These are phyloP conservation scores for Andrographis paniculata DNA, from an alignment of 305 asterid genomes.

Conservation along the genomic window DNA sequence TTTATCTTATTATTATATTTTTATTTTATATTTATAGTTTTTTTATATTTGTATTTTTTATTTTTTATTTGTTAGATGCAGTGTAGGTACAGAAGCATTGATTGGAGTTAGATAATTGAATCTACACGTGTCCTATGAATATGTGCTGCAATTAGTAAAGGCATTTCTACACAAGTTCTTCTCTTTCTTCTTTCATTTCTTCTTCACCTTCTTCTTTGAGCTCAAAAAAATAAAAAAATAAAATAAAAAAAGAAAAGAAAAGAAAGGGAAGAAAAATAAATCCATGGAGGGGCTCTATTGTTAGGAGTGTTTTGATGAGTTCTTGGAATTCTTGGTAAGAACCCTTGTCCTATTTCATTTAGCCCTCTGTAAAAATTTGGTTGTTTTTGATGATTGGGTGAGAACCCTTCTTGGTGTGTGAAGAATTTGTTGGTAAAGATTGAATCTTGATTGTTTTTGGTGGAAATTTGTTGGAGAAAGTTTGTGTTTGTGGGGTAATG, in stretches of 20 bases:
- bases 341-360: constrained; percentile 15
- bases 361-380: constrained; percentile 15
- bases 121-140: constrained; percentile 66
- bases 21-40: too few species aligned
- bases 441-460: constrained; percentile 28
- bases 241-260: too few species aligned
- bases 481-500: constrained; percentile 5
- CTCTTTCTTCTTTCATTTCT: neutral
- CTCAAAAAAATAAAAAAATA: constrained; percentile 11
- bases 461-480: constrained; percentile 16
- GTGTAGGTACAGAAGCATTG: constrained; percentile 26
- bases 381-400: constrained; percentile 20
- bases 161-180: constrained; percentile 22
- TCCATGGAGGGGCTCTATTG: too few species aligned
- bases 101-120: constrained; percentile 57
- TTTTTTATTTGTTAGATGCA: constrained; percentile 15
- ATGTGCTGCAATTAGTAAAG: constrained; percentile 25
- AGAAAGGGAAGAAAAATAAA: too few species aligned
- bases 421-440: constrained; percentile 16
- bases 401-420: constrained; percentile 17
- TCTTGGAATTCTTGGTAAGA: constrained; percentile 37
- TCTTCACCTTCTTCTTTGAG: constrained; percentile 8
- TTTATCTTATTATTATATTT: constrained; percentile 2
- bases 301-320: too few species aligned
- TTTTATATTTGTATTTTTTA: constrained; percentile 2